Base-by-base conservation (phyloP, 768 basidiomycete species). In the Lactifluus volemus region DNA sequence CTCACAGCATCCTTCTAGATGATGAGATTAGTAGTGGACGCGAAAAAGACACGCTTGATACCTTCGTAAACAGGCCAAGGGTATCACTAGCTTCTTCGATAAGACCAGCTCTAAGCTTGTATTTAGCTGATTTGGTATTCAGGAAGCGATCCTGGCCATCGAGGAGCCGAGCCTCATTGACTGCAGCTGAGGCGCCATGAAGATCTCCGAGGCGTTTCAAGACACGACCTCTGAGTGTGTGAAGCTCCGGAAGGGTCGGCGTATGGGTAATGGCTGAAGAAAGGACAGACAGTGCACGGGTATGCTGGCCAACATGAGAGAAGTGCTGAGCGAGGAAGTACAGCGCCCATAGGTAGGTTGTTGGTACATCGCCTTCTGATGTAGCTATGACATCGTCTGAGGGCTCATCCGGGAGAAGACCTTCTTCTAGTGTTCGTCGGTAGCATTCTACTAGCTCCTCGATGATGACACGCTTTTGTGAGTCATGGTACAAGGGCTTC, bases 131-230 rank as follows among this genome's bases (percentile, higher is more conserved):
- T 72, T 98, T 98, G 39, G 90, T 90, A 73, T 99, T 98, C 68
- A 99, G 71, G 74, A 92, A 97, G 49, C 97, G 78, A 70, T 99
- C 97, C 73, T 98, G 97, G 0, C 91, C 86, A 70, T 99, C 97
- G 52, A 99, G 75, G 25, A 80, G 69, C 48, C 92, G 77, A 3
- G 97, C 94, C 15, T 90, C 86, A 66, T 96, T 88, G 73, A 94
- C 79, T 39, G 79, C 79, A 6, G 75, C 73, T 0, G 92, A 89
- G 0, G 94, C 97, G 0, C 84, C 87, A 29, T 79, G 73, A 0
- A 79, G 75, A 66, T 98, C 93, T 0, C 95, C 94, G 0, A 85
- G 80, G 12, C 94, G 84, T 70, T 98, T 98, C 45, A 96, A 76
- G 14, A 89, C 81, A 4, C 90, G 87, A 0, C 85, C 97, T 68